Percentiles rank a stretch among this genome's conserved stretches.
phyloP scores from a whole-genome alignment of 2,329 filamentous ascomycete species.

The Ophiostoma himal-ulmi region DNA sequence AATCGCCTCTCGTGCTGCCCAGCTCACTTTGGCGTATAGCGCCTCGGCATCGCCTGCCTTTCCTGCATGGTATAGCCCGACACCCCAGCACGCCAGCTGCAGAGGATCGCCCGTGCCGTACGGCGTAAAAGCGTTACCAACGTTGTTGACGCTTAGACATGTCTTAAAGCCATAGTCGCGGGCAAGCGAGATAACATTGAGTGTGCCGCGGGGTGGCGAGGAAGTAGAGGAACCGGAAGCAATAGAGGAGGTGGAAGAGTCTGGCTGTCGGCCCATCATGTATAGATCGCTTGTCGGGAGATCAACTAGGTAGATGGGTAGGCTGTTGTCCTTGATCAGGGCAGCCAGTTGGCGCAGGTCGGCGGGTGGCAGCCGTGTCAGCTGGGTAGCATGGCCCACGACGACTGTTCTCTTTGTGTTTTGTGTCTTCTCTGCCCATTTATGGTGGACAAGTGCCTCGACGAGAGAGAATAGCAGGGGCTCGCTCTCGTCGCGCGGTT shows the following conservation, averaged over 20 bases:
- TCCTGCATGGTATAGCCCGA: slow-evolving; percentile 63
- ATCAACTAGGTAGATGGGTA: slow-evolving; percentile 62
- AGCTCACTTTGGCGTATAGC: slow-evolving; percentile 43
- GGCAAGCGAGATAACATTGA: slow-evolving; percentile 57
- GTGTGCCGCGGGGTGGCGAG: slow-evolving; percentile 48
- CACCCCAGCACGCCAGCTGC: slow-evolving; percentile 54
- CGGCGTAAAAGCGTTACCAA: slow-evolving; percentile 70
- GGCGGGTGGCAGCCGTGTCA: slow-evolving; percentile 49
- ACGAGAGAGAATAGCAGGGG: slow-evolving; percentile 52
- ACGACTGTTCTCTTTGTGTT: slow-evolving; percentile 44
- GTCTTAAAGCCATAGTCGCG: slow-evolving; percentile 51
- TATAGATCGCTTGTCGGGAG: slow-evolving; percentile 66
- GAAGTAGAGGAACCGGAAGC: background rate
- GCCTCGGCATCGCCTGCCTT: slow-evolving; percentile 53
- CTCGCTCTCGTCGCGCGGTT: slow-evolving; percentile 32
- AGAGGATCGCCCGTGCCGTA: slow-evolving; percentile 63
- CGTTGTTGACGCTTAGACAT: slow-evolving; percentile 63
- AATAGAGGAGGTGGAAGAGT: background rate
- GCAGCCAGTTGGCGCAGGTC: slow-evolving; percentile 47
- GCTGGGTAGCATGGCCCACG: slow-evolving; percentile 63
- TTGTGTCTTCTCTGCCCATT: slow-evolving; percentile 40
- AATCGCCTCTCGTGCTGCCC: slow-evolving; percentile 34
- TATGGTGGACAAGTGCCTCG: slow-evolving; percentile 41
- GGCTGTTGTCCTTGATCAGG: slow-evolving; percentile 40
- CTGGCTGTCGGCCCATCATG: slow-evolving; percentile 53